Evolutionary conservation across 2,329 filamentous ascomycete genomes (phyloP), one percentile per base, ranked within the genome.

Genomic region (Aspergillus awamori): DNA sequence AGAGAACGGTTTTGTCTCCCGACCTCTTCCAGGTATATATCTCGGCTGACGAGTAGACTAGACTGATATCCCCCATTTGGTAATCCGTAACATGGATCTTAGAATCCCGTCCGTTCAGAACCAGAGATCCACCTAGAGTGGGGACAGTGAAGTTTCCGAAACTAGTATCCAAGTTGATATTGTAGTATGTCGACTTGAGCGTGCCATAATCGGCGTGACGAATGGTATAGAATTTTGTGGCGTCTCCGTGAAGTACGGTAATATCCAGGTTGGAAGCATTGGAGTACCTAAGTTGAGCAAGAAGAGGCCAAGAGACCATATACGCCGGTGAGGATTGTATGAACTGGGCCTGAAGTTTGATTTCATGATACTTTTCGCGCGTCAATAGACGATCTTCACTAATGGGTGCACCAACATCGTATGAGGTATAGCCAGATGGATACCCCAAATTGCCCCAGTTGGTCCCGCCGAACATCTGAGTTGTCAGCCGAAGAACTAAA

Each of bases 381-480:
- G 80, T 76, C 2, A 93, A 78, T 0, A 81, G 82, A n/a, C 90
- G 82, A 47, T 89, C 86, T 69, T 93, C 90, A 1, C 82, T 81
- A 55, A 93, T 92, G 8, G 82, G 79, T 13, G 85, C 79, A 2
- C 83, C 82, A 62, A 86, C 86, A 66, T 87, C 84, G 69, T 87
- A 87, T 2, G 80, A 82, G 0, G 83, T 87, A 61, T 87, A 86
- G 1, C 82, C 85, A 5, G 85, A 86, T 15, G 86, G 82, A 65
- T 91, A 85, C 0, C 89, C 88, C 3, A 91, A 75, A 62, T 92
- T 92, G 0, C 90, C 90, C 90, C 90, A 93, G 70, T 93, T 94
- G 0, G 90, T 93, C 1, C 90, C 90, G 5, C 90, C 90, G 65
- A 82, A 90, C 0, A 84, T 86, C 83, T 84, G 8, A 7, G 15